Evolutionary conservation across 345 rosid genomes (phyloP).

Genomic region (Erysimum cheiranthoides): DNA sequence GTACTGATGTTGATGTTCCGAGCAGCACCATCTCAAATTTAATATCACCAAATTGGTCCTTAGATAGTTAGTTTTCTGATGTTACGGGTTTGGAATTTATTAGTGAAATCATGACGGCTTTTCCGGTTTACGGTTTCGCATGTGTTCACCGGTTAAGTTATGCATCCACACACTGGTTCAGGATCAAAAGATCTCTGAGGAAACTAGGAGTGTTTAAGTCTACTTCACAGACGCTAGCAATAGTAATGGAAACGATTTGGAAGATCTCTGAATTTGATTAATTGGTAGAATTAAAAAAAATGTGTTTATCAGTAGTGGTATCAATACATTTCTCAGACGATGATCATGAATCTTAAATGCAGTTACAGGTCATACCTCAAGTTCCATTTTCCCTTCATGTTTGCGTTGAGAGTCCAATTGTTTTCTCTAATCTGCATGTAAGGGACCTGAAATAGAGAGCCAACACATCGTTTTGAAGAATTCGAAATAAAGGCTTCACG

Average conservation of each 20-base stretch:
- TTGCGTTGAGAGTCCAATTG: constrained; percentile 86
- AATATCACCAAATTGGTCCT: not conserved
- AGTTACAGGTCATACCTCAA: constrained; percentile 71
- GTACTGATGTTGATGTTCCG: constrained; percentile 29
- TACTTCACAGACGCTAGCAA: not conserved
- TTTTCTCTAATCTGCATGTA: constrained; percentile 90
- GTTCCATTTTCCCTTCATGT: constrained; percentile 84
- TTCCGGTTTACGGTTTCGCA: not conserved
- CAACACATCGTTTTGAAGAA: constrained; percentile 10
- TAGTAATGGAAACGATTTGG: constrained; percentile 9
- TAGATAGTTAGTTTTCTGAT: constrained; percentile 3
- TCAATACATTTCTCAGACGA: constrained; percentile 34
- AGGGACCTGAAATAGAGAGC: constrained; percentile 63
- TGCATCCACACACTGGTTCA: not conserved
- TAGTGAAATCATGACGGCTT: not conserved
- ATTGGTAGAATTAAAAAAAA: constrained; percentile 7
- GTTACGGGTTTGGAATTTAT: not conserved
- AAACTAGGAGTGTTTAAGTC: not conserved
- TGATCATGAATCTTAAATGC: constrained; percentile 24
- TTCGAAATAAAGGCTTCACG: not conserved
- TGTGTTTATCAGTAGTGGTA: constrained; percentile 14
- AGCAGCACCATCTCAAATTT: not conserved
- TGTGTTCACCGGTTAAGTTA: not conserved
- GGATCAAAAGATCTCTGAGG: not conserved
- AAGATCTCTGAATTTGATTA: constrained; percentile 33